Percentiles rank a stretch among this genome's conserved stretches.
phyloP scores from a whole-genome alignment of 2,329 filamentous ascomycete species.

The Teratosphaeriaceae sp. region DNA sequence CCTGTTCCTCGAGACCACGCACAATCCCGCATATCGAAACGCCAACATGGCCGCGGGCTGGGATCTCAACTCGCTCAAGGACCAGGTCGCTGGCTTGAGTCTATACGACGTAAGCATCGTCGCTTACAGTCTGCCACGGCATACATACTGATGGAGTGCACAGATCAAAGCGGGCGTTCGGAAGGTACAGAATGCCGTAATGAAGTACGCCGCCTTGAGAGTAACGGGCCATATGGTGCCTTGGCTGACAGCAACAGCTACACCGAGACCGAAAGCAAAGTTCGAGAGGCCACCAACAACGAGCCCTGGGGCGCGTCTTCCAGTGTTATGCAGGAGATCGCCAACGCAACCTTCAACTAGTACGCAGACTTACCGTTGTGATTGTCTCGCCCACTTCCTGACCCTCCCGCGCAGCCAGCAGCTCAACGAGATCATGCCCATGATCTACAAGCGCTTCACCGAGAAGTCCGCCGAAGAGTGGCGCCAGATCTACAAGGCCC shows the following conservation, averaged over 20 bases:
- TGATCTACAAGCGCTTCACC: constrained; percentile 99
- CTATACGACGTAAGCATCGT: neutral
- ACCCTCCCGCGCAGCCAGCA: no score
- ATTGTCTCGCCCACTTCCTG: no score
- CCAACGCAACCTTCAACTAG: constrained; percentile 98
- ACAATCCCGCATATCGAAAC: neutral
- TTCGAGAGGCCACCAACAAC: constrained; percentile 97
- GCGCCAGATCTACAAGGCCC: constrained; percentile 96
- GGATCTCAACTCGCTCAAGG: constrained; percentile 81
- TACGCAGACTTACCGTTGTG: no score
- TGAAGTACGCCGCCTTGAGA: constrained; percentile 1
- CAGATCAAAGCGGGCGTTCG: constrained; percentile 73
- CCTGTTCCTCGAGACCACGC: neutral
- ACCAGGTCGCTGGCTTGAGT: constrained; percentile 67
- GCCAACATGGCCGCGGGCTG: constrained; percentile 43
- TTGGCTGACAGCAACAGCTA: constrained; percentile 59
- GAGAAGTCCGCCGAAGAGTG: constrained; percentile 98
- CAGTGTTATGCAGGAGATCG: constrained; percentile 93
- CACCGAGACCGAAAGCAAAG: constrained; percentile 81
- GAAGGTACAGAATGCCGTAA: constrained; percentile 79
- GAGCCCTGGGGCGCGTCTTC: constrained; percentile 90
- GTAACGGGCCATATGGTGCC: no score
- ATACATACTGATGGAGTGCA: neutral
- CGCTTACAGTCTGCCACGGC: neutral
- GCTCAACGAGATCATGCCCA: constrained; percentile 98